Evolutionary conservation across 352 stramenopile genomes (phyloP).

Genomic region (Phytophthora vignae): DNA sequence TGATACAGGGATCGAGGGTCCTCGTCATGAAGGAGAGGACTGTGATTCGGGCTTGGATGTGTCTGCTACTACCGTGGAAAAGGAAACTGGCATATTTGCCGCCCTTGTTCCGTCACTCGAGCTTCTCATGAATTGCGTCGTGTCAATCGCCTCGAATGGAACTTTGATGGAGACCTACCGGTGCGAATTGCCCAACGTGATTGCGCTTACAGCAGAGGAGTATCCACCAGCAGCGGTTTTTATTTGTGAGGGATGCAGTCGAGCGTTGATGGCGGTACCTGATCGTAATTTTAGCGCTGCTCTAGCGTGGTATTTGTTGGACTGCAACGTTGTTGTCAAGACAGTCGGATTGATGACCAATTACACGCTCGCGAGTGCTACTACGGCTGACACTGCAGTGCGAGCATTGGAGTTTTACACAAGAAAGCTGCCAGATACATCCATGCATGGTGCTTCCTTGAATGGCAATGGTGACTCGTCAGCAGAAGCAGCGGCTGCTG

Average conservation of each 20-base stretch:
- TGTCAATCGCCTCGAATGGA: conserved; percentile 59
- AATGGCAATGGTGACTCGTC: conserved; percentile 27
- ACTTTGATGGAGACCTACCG: conserved; percentile 69
- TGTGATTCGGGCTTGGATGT: neutral
- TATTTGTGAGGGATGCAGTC: conserved; percentile 55
- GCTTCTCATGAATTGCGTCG: conserved; percentile 71
- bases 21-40: neutral
- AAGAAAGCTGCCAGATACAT: neutral
- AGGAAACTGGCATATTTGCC: conserved; percentile 1
- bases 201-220: conserved; percentile 70
- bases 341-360: conserved; percentile 55
- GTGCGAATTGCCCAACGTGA: conserved; percentile 75
- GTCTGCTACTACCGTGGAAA: neutral
- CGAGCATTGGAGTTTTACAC: conserved; percentile 39
- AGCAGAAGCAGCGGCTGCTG: conserved; percentile 44
- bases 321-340: conserved; percentile 60
- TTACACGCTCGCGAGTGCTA: conserved; percentile 44
- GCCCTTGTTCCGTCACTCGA: conserved; percentile 47
- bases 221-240: conserved; percentile 58
- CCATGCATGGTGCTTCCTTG: conserved; percentile 1
- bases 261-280: conserved; percentile 51
- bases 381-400: conserved; percentile 41
- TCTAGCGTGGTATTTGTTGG: conserved; percentile 81
- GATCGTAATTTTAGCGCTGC: conserved; percentile 78
- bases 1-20: neutral